Evolutionary conservation across 1,284 basidiomycete species (phyloP).

Genomic region (Mycena citricolor): DNA sequence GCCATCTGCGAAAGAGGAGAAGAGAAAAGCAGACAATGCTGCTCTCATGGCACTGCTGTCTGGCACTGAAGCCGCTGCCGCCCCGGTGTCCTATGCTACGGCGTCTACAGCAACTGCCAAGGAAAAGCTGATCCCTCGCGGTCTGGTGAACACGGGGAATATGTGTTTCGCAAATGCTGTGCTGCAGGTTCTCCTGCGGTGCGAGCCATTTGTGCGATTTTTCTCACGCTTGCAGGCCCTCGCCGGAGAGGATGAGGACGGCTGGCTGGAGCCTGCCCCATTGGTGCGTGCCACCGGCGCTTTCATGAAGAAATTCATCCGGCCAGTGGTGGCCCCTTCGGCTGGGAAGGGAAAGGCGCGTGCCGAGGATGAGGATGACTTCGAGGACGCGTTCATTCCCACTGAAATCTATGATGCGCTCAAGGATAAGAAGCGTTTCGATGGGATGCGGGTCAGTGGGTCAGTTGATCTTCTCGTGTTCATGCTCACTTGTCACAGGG

Average conservation of each 20-base stretch:
- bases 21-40: conserved; percentile 36
- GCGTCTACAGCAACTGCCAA: conserved; percentile 13
- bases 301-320: conserved; percentile 87
- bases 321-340: conserved; percentile 31
- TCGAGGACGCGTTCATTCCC: conserved; percentile 78
- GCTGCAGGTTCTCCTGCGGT: conserved; percentile 89
- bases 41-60: conserved; percentile 52
- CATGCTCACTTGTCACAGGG: conserved; percentile 44
- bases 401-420: conserved; percentile 94
- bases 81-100: conserved; percentile 19
- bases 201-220: conserved; percentile 80
- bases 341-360: conserved; percentile 28
- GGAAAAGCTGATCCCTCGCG: conserved; percentile 56
- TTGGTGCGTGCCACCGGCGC: conserved; percentile 82
- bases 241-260: conserved; percentile 22
- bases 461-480: conserved; percentile 7
- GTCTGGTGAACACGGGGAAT: conserved; percentile 93
- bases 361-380: conserved; percentile 41
- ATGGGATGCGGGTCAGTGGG: conserved; percentile 79
- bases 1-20: neutral
- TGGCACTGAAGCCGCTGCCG: conserved; percentile 28
- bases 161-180: conserved; percentile 98
- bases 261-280: conserved; percentile 50
- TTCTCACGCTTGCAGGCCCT: conserved; percentile 72
- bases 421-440: conserved; percentile 93